phyloP scores from a whole-genome alignment of 208 protist species.

The Angomonas ambiguus region DNA sequence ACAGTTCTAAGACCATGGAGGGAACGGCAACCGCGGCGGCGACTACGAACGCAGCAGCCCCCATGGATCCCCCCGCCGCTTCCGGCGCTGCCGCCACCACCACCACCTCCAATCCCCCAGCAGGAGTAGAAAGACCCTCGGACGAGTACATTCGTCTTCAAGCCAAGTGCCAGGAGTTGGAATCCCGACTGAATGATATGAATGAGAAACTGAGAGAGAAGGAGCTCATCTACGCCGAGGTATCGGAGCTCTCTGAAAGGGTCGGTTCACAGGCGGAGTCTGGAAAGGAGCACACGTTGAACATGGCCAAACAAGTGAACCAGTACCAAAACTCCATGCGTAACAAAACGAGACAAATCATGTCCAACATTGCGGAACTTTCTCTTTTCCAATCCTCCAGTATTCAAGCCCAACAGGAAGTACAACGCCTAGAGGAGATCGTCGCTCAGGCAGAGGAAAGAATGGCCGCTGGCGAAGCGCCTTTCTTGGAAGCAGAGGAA shows the following conservation, averaged over 20 bases:
- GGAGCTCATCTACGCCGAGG: conserved; percentile 94
- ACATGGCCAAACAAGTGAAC: conserved; percentile 92
- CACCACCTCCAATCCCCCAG: background rate
- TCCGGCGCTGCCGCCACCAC: conserved; percentile 4
- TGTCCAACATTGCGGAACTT: conserved; percentile 95
- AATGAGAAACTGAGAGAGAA: conserved; percentile 96
- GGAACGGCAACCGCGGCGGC: background rate
- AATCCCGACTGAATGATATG: conserved; percentile 85
- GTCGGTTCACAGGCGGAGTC: conserved; percentile 81
- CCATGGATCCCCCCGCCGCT: background rate
- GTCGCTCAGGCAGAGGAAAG: conserved; percentile 79
- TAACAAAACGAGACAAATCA: conserved; percentile 90
- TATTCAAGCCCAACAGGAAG: conserved; percentile 89
- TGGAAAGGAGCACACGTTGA: conserved; percentile 88
- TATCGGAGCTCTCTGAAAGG: conserved; percentile 86
- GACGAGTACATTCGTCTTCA: conserved; percentile 84
- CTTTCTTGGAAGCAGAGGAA: conserved; percentile 73
- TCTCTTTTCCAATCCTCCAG: conserved; percentile 92
- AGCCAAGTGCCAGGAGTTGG: conserved; percentile 85
- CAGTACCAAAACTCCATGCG: conserved; percentile 88
- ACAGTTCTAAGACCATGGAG: background rate
- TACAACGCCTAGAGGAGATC: conserved; percentile 66
- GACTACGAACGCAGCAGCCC: background rate
- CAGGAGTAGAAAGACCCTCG: conserved; percentile 26
- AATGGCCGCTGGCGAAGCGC: conserved; percentile 71